Conservation (phyloP, 805 yeast species). For the Blastobotrys parvus region DNA sequence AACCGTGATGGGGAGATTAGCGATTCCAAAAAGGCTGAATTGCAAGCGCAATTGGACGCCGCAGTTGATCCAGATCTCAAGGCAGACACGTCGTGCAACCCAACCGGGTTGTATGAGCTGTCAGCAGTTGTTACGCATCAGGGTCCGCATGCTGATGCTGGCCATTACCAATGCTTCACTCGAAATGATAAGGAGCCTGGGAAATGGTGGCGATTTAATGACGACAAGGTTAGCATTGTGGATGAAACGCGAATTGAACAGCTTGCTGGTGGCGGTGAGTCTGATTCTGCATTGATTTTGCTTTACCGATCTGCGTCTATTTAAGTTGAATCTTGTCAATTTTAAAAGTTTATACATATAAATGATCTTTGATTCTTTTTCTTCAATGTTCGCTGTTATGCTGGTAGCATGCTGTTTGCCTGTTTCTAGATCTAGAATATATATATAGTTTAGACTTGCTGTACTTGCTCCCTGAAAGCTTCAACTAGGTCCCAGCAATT, state of each 20-base stretch:
- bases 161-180: slow-evolving; percentile 90
- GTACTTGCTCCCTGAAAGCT: slow-evolving; percentile 13
- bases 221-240: slow-evolving; percentile 76
- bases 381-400: no score
- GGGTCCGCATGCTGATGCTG: slow-evolving; percentile 94
- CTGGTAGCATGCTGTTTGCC: no score
- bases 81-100: slow-evolving; percentile 56
- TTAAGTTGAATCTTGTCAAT: not conserved
- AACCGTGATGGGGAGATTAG: slow-evolving; percentile 26
- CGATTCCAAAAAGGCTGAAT: slow-evolving; percentile 18
- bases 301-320: slow-evolving; percentile 64
- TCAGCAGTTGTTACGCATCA: slow-evolving; percentile 82
- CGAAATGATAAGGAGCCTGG: slow-evolving; percentile 56
- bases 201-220: slow-evolving; percentile 92
- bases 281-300: slow-evolving; percentile 87
- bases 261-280: slow-evolving; percentile 94
- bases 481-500: slow-evolving; percentile 27
- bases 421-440: no score
- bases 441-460: not conserved
- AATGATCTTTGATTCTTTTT: no score
- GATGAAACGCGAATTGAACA: slow-evolving; percentile 72
- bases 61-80: slow-evolving; percentile 35
- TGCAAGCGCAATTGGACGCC: slow-evolving; percentile 21
- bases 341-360: not conserved
- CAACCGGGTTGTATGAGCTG: slow-evolving; percentile 80